Conservation (phyloP, 352 stramenopile species). For the Pythium biforme region DNA sequence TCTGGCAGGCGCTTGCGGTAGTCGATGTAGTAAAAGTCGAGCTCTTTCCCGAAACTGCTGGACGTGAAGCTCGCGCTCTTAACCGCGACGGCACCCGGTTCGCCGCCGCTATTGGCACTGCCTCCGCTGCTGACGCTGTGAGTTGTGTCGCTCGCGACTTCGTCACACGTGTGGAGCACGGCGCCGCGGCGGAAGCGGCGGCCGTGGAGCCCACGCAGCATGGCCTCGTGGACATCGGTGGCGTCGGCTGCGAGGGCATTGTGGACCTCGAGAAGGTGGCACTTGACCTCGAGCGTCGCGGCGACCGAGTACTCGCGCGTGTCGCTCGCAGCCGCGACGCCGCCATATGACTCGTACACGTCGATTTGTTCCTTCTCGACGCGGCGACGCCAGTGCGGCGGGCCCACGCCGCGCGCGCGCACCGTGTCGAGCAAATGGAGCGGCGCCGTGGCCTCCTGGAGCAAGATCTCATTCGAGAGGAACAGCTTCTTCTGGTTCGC, state of each 20-base stretch:
- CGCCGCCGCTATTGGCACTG: neutral
- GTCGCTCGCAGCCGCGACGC: conserved; percentile 3
- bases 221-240: conserved; percentile 4
- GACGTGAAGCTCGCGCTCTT: conserved; percentile 20
- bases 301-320: conserved; percentile 21
- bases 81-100: conserved; percentile 12
- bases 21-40: conserved; percentile 21
- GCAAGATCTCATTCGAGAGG: conserved; percentile 34
- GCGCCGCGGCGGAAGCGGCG: conserved; percentile 15
- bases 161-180: conserved; percentile 23
- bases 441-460: conserved; percentile 26
- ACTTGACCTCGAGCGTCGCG: conserved; percentile 19
- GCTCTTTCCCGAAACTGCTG: conserved; percentile 13
- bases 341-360: conserved; percentile 27
- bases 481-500: conserved; percentile 39
- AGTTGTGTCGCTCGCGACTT: neutral
- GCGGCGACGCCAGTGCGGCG: conserved; percentile 25
- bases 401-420: conserved; percentile 16
- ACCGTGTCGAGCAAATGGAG: conserved; percentile 21
- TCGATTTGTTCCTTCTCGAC: conserved; percentile 23
- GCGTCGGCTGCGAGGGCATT: conserved; percentile 17
- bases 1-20: conserved; percentile 18
- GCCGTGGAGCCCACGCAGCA: conserved; percentile 19
- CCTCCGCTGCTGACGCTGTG: neutral
- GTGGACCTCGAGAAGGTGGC: conserved; percentile 23